phyloP scores from a whole-genome alignment of 1,284 basidiomycete genomes.

The Marasmius sp. region DNA sequence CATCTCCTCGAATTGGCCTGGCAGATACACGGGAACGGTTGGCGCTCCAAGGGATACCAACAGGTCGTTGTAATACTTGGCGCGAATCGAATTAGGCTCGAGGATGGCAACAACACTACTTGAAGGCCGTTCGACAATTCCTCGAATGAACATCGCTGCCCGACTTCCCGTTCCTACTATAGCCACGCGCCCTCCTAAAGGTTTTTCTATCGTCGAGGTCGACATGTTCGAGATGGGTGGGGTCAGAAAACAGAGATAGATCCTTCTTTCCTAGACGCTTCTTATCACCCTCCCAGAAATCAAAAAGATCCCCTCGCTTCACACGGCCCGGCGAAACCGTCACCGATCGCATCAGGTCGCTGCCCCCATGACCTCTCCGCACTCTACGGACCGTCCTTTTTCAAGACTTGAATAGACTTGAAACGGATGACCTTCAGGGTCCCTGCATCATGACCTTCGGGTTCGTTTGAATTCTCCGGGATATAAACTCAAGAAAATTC shows the following conservation, averaged over 20 bases:
- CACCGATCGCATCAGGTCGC: too few relatives aligned
- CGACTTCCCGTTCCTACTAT: constrained; percentile 43
- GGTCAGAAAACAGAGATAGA: background rate
- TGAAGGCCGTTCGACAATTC: constrained; percentile 38
- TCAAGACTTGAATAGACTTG: background rate
- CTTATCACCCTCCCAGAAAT: too few relatives aligned
- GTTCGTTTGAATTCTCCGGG: too few relatives aligned
- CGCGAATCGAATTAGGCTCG: constrained; percentile 48
- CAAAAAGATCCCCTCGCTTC: too few relatives aligned
- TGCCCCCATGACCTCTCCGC: too few relatives aligned
- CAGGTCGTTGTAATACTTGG: constrained; percentile 46
- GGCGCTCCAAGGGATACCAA: constrained; percentile 37
- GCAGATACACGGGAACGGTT: constrained; percentile 38
- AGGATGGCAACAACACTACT: constrained; percentile 46
- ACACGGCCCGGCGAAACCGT: too few relatives aligned
- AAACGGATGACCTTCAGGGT: background rate
- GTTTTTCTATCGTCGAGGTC: constrained; percentile 12
- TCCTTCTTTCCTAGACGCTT: background rate
- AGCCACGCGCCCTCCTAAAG: constrained; percentile 36
- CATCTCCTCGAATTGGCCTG: constrained; percentile 48
- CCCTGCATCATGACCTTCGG: too few relatives aligned
- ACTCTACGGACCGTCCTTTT: too few relatives aligned
- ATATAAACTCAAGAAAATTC: too few relatives aligned
- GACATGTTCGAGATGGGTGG: background rate
- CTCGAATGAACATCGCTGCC: constrained; percentile 44